Evolutionary conservation across 2,329 filamentous ascomycete genomes (phyloP).

Genomic region (Xylariaceae sp.): DNA sequence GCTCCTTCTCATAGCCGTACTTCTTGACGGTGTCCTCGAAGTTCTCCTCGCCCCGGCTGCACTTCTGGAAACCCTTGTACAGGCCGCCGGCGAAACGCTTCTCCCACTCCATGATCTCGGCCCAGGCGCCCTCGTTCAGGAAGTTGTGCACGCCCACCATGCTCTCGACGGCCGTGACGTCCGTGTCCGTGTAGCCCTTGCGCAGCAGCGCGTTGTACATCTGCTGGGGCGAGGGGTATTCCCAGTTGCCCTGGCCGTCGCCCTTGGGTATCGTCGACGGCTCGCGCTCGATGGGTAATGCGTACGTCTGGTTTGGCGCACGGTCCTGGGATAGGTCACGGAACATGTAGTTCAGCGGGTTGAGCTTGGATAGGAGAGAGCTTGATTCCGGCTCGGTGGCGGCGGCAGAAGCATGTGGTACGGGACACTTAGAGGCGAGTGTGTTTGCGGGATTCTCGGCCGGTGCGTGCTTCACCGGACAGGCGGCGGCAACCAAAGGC

Average conservation of each 20-base stretch:
- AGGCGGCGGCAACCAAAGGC: conserved; percentile 26
- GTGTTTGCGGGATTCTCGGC: background rate
- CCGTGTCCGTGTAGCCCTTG: conserved; percentile 93
- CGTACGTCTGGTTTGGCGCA: conserved; percentile 64
- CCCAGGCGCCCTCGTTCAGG: conserved; percentile 94
- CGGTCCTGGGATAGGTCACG: conserved; percentile 74
- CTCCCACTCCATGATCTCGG: conserved; percentile 93
- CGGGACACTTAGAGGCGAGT: conserved; percentile 36
- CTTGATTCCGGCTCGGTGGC: conserved; percentile 32
- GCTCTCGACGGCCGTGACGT: conserved; percentile 84
- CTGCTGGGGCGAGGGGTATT: conserved; percentile 96
- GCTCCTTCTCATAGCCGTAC: conserved; percentile 47
- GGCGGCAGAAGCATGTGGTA: conserved; percentile 37
- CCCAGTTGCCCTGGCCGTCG: conserved; percentile 76
- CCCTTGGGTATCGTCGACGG: conserved; percentile 87
- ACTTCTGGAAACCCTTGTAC: conserved; percentile 65
- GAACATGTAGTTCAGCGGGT: conserved; percentile 93
- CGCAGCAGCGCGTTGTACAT: conserved; percentile 98
- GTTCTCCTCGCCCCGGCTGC: conserved; percentile 67
- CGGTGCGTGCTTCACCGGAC: conserved; percentile 30
- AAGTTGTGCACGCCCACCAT: conserved; percentile 99
- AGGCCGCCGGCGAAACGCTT: conserved; percentile 73
- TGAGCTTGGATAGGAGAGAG: conserved; percentile 52
- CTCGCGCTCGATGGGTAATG: conserved; percentile 76
- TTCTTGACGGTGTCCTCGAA: conserved; percentile 36